Base-by-base conservation (phyloP, 331 rosid species). In the Spiraea crenata region DNA sequence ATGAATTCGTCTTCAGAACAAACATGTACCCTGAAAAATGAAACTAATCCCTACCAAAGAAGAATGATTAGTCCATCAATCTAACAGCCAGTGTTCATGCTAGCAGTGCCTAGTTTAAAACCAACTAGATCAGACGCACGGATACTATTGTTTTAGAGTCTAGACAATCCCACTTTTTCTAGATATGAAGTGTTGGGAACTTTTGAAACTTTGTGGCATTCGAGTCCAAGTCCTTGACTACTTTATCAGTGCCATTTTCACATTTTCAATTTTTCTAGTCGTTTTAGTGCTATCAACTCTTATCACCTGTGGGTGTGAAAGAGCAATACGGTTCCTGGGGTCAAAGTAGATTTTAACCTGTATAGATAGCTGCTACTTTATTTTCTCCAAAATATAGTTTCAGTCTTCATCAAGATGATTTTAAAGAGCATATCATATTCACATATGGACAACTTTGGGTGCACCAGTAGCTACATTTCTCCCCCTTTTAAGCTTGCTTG, bases 151-250 rank as follows among this genome's bases (percentile, higher is more conserved):
- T 14, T 52, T 52, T 25, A 25, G 31, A 25, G 1, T 25, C 31
- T 60, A 44, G 35, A 60, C 48, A 10, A 31, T 63, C 71, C 45
- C 60, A 60, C 60, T 42, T 20, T 63, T 46, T 58, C 19, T 25
- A 25, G 31, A 25, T 50, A 64, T 34, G 42, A 54, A 45, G 42
- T 5, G 1, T 38, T 15, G 49, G 9, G 62, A 52, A 66, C 67
- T 76, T 75, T 76, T 73, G 57, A 73, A 78, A 76, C 74, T 57
- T 69, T 77, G 50, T 50, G 65, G 39, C 64, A 54, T 51, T 72
- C 35, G 57, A 61, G 56, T 68, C 78, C 77, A 69, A 63, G 34
- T 63, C 61, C 49, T 69, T 64, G 85, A 74, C 80, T 68, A 52
- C 77, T 76, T 72, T 57, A 57, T 52, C 57, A 2, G 47, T 73